phyloP scores from a whole-genome alignment of 495 filamentous ascomycete species.

The Apodospora peruviana region DNA sequence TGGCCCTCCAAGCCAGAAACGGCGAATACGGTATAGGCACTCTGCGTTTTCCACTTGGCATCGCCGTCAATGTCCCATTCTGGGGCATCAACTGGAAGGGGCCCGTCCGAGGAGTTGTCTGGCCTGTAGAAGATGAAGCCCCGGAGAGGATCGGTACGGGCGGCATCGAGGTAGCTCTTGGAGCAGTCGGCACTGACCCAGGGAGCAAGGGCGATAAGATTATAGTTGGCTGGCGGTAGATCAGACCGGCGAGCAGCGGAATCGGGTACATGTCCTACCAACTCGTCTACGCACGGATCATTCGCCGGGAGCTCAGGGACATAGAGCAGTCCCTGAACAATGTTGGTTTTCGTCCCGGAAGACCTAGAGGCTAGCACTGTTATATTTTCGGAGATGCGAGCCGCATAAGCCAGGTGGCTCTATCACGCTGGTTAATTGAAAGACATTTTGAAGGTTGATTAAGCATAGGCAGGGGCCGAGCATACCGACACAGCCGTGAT shows the following conservation, averaged over 20 bases:
- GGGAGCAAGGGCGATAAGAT: slow-evolving; percentile 76
- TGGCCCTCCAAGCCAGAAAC: slow-evolving; percentile 61
- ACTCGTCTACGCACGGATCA: slow-evolving; percentile 56
- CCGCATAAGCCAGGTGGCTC: slow-evolving; percentile 61
- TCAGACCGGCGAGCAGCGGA: slow-evolving; percentile 68
- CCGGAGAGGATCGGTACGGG: slow-evolving; percentile 47
- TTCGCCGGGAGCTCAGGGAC: slow-evolving; percentile 59
- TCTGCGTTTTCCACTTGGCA: slow-evolving; percentile 55
- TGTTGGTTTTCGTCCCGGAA: slow-evolving; percentile 44
- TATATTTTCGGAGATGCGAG: slow-evolving; percentile 53
- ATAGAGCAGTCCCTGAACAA: slow-evolving; percentile 71
- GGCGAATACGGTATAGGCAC: slow-evolving; percentile 77
- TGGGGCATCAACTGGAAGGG: slow-evolving; percentile 52
- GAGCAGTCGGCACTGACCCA: slow-evolving; percentile 74
- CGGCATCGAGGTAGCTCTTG: slow-evolving; percentile 59
- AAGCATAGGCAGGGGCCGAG: neutral
- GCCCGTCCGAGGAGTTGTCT: slow-evolving; percentile 47
- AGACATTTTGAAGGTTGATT: neutral
- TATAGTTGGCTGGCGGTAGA: slow-evolving; percentile 59
- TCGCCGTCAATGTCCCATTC: slow-evolving; percentile 64
- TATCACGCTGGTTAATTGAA: slow-evolving; percentile 19
- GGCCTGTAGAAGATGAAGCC: slow-evolving; percentile 76
- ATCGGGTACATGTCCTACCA: slow-evolving; percentile 54
- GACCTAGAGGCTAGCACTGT: slow-evolving; percentile 65
- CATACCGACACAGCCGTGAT: slow-evolving; percentile 44